Evolutionary conservation across 139 green algal species (phyloP), one percentile per base, ranked within the genome.

Genomic region (Nannochloris sp.): DNA sequence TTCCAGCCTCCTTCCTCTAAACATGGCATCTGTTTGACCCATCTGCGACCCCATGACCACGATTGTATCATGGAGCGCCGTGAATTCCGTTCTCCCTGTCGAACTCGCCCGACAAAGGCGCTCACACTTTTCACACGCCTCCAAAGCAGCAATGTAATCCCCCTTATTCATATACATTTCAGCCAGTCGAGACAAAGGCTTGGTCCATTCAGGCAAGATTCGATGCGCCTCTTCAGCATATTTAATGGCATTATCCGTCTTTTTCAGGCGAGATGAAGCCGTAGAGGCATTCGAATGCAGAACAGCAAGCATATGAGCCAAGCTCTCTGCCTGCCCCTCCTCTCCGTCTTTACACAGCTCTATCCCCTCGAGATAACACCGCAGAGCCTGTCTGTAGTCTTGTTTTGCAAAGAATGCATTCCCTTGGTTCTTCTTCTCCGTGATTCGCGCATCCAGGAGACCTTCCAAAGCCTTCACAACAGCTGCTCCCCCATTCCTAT

Each of bases 1-100:
- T 61, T 87, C 64, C 12, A 87, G 75, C 50, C 64, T 31, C 8
- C 57, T 45, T 2, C 82, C 82, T 46, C 77, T 67, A 45, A 81
- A 89, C 1, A 33, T 23, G 0, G 25, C 12, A 30, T 59, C 25
- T 25, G n/a, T n/a, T 36, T 33, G 74, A 12, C 78, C 78, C 14
- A 66, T 20, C 14, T 61, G 11, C 14, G 70, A 70, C 1, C 67
- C 82, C 20, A n/a, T 28, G 9, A 80, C 50, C 11, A 75, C 69
- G 12, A 86, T 63, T 8, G n/a, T n/a, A 67, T 89, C 78, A 59
- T 79, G 23, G 6, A 89, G 59, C 1, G 69, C 25, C 11, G 30
- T 66, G 63, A 88, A 88, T 25, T 82, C 67, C 16, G 44, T 68
- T 29, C 56, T 31, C 1, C 66, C 59, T 25, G 61, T 37, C 17